Evolutionary conservation across 352 stramenopile species (phyloP), one percentile per base, ranked within the genome.

Genomic region (Phytophthora sojae): DNA sequence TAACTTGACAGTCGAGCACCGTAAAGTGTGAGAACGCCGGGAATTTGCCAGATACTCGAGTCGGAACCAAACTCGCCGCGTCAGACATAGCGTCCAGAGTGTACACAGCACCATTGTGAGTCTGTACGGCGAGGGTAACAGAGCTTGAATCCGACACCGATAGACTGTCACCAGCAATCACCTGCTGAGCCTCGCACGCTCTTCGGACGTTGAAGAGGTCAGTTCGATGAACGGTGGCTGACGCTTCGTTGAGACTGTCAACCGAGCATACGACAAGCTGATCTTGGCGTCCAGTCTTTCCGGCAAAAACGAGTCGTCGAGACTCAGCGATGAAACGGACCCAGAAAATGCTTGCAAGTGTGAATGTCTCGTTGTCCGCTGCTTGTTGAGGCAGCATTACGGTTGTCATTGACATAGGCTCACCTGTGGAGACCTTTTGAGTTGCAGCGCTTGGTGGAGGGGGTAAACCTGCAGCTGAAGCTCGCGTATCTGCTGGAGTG

Each of bases 1-100:
- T 52, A 55, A 1, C 3, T 9, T 29, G 15, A 23, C 47, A 68
- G 47, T 54, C 47, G 9, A 82, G 23, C 14, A 80, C 80, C 19
- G 76, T 61, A 12, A 91, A n/a, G 23, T 87, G 66, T 7, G 71
- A 74, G 50, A 89, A 88, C 15, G 66, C 25, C 5, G 75, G 72
- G 19, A 74, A 73, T 3, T 65, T 79, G 8, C 69, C 64, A 29
- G 57, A 17, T 50, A 73, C 55, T 44, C 57, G 65, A 17, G 39
- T 64, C 25, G 32, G 47, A 30, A 57, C 23, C 32, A 30, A 11
- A 9, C 4, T 21, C 6, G 39, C n/a, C 6, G 35, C 19, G 23
- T 50, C 21, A 17, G 69, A 32, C 29, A 58, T 55, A 50, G 21
- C 35, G 50, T 57, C 35, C 26, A 88, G 19, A 51, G 53, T 70